Evolutionary conservation across 352 stramenopile genomes (phyloP).

Genomic region (Globisporangium megalacanthum): DNA sequence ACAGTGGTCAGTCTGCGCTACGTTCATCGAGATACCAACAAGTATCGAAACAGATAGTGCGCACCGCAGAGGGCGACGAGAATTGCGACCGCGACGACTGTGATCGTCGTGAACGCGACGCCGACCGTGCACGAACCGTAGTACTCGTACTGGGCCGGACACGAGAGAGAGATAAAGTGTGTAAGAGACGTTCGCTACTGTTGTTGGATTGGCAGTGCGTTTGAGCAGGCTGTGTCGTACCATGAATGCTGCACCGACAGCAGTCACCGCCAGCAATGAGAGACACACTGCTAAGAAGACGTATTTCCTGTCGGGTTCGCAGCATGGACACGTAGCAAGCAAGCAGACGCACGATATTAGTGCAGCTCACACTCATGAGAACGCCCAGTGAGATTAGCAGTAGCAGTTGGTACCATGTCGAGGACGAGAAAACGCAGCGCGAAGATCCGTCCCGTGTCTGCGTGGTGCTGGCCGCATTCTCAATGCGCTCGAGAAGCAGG

Average conservation of each 20-base stretch:
- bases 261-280: conserved; percentile 45
- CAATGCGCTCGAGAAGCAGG: conserved; percentile 44
- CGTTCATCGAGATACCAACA: too few relatives aligned
- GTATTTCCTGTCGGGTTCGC: conserved; percentile 26
- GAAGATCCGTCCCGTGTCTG: not conserved
- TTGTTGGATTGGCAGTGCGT: not conserved
- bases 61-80: conserved; percentile 52
- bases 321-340: not conserved
- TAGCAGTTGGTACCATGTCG: not conserved
- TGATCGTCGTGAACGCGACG: conserved; percentile 84
- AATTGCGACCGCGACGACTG: conserved; percentile 65
- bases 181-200: too few relatives aligned
- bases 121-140: conserved; percentile 81
- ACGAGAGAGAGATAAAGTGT: not conserved
- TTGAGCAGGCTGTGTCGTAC: conserved; percentile 17
- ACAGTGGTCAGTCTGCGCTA: too few relatives aligned
- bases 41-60: not conserved
- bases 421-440: not conserved
- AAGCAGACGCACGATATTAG: not conserved
- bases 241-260: conserved; percentile 36
- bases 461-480: conserved; percentile 23
- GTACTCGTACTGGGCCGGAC: conserved; percentile 65
- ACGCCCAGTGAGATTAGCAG: too few relatives aligned
- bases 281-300: conserved; percentile 69
- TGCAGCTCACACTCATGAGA: too few relatives aligned